These are phyloP conservation scores for Hyparrhenia diplandra DNA, from an alignment of 176 grass and related monocot genomes.

Conservation along the genomic window DNA sequence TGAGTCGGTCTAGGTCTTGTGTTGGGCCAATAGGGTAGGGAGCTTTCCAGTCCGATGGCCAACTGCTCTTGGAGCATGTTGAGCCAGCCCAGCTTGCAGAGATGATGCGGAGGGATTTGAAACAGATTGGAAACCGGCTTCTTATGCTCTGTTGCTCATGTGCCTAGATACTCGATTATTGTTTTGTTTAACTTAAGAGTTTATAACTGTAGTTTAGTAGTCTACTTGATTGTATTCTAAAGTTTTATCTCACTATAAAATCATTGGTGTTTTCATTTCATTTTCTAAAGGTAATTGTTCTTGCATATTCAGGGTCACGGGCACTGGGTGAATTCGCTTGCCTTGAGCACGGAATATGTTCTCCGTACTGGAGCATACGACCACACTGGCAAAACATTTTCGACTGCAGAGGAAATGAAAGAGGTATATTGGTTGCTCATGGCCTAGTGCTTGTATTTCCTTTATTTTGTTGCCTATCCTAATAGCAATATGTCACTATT, in stretches of 20 bases:
- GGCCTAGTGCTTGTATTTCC: not conserved
- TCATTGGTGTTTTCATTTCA: not conserved
- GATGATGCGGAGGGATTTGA: too few species aligned
- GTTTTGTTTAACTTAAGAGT: not conserved
- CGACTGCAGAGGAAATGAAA: slow-evolving; percentile 84
- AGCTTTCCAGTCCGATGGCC: too few species aligned
- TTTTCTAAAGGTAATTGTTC: not conserved
- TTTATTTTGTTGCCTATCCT: not conserved
- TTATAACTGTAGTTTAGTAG: not conserved
- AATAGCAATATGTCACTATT: not conserved
- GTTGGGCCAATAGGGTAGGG: too few species aligned
- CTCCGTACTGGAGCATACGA: slow-evolving; percentile 94
- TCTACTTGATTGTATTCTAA: not conserved
- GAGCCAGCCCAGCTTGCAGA: too few species aligned
- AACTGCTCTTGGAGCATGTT: too few species aligned
- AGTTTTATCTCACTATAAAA: not conserved
- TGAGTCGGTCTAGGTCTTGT: too few species aligned
- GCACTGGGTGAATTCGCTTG: slow-evolving; percentile 97
- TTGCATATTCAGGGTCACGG: slow-evolving; percentile 71
- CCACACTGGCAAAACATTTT: slow-evolving; percentile 84
- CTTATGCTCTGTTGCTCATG: not conserved
- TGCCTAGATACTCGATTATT: not conserved
- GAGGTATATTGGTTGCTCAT: slow-evolving; percentile 43
- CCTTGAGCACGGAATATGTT: slow-evolving; percentile 96
- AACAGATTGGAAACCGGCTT: too few species aligned